A percentile compares a stretch with the other conserved stretches of the same genome.
phyloP scores from a whole-genome alignment of 345 rosid genomes.

The Populus euphratica region DNA sequence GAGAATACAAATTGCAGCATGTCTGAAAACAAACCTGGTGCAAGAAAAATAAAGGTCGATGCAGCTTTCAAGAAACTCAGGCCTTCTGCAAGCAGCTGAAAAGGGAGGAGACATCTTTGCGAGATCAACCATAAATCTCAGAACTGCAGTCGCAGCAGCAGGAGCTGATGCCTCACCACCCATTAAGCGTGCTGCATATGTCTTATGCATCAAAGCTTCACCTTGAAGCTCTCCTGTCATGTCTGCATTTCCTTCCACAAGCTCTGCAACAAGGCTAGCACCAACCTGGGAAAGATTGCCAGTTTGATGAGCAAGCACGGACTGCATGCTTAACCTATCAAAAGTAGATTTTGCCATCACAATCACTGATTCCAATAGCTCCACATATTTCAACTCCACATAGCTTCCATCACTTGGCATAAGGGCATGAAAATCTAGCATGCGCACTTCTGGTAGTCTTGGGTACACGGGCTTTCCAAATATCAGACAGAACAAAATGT shows the following conservation, averaged over 20 bases:
- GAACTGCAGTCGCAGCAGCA: slow-evolving; percentile 91
- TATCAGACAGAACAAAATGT: slow-evolving; percentile 86
- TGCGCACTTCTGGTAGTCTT: slow-evolving; percentile 94
- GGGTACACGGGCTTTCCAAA: slow-evolving; percentile 97
- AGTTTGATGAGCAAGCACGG: slow-evolving; percentile 84
- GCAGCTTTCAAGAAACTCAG: slow-evolving; percentile 89
- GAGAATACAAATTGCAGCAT: slow-evolving; percentile 16
- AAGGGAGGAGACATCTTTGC: slow-evolving; percentile 96
- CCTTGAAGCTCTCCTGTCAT: slow-evolving; percentile 99
- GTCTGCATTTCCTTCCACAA: slow-evolving; percentile 83
- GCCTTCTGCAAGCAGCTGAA: slow-evolving; percentile 86
- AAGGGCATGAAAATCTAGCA: slow-evolving; percentile 99
- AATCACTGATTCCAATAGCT: slow-evolving; percentile 84
- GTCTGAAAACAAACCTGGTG: slow-evolving; percentile 62
- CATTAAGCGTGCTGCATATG: slow-evolving; percentile 97
- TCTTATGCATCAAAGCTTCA: slow-evolving; percentile 99
- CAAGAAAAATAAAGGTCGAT: slow-evolving; percentile 94
- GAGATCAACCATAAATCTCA: slow-evolving; percentile 98
- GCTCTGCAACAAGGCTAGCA: slow-evolving; percentile 89
- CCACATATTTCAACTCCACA: slow-evolving; percentile 82
- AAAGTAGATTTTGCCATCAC: slow-evolving; percentile 95
- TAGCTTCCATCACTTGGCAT: slow-evolving; percentile 82
- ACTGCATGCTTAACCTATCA: slow-evolving; percentile 81
- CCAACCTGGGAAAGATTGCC: slow-evolving; percentile 88
- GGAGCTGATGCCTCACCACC: slow-evolving; percentile 99